Base-by-base conservation (phyloP, 495 filamentous ascomycete genomes). In the Apiosordaria backusii region DNA sequence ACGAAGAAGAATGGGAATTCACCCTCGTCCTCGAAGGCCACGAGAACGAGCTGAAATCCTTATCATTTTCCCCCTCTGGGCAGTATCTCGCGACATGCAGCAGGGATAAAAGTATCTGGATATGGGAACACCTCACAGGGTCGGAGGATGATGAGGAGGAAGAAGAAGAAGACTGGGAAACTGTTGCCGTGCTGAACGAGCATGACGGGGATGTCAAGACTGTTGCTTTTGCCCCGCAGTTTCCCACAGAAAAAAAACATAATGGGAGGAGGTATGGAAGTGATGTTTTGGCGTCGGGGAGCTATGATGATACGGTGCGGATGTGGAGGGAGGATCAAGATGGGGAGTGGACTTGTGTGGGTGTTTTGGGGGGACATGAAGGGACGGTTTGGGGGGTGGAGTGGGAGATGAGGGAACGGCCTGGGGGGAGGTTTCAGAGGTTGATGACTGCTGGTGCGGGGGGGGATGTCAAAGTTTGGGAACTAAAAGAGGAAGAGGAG, bases 61-160 rank as follows among this genome's bases (percentile, higher is more conserved):
- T 97, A 2, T 85, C 89, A 16, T 99, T 91, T 86, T 89, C 87
- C 2, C 85, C 92, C 0, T 88, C 87, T 0, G 92, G 92, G 0
- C 88, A 89, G 75, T 86, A 89, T 64, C 85, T 99, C 4, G 95
- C 95, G 5, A 97, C 93, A 0, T 98, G 93, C 73, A 88, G 86
- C 23, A 83, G 95, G 13, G 95, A 99, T 76, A 97, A 97, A 79
- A 89, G 86, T 23, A 91, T 99, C n/a, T 99, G 95, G 95, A 90
- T 99, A 60, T 99, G 95, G 95, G 95, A 99, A 76, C 93, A 97
- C 73, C 83, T 98, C 0, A n/a, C n/a, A n/a, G n/a, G n/a, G 3
- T 45, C 35, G 35, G 35, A 15, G 16, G 62, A 40, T 1, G 69
- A 55, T 0, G 63, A 45, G 0, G 35, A 15, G 16, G 73, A 70